Evolutionary conservation across 305 asterid genomes (phyloP), one percentile per base, ranked within the genome.

Genomic region (Ajuga reptans): DNA sequence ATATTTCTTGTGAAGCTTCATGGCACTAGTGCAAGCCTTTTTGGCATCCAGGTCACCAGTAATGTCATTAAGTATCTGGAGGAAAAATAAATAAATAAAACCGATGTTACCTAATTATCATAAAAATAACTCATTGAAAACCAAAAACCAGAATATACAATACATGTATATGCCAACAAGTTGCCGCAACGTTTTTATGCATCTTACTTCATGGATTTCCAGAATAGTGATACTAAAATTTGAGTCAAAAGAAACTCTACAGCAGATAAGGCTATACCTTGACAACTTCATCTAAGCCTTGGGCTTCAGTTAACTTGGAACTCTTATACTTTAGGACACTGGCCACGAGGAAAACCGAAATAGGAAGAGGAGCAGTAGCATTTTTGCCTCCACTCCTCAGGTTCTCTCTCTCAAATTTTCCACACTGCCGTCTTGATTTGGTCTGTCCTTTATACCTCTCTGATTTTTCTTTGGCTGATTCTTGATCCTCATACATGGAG

Each of bases 1-100:
- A 81, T 93, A 93, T 60, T 93, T 86, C 82, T 87, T 93, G 87
- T 90, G 98, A 80, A 93, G 92, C 82, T 93, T 93, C 89, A 93
- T 68, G 53, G 98, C 97, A 62, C 92, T 84, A 10, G 53, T 62
- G 79, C 97, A 90, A 70, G 98, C 97, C 77, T 86, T 90, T 68
- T 73, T 93, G 42, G 97, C 98, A 43, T 93, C 98, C 78, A 93
- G 76, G 71, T 73, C 84, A 3, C 98, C 98, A 5, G 97, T 87
- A 10, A 88, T 81, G 85, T 89, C 98, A 72, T 89, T 90, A 79
- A 93, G 79, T 75, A 89, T 93, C 98, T 93, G 85, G 56, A 41
- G 74, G 41, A 39, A 27, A 56, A 11, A 61, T 9, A 11, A 50
- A 33, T 9, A 50, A 24, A 41, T 61, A 39, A 21, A n/a, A 39